Evolutionary conservation across 2,329 filamentous ascomycete species (phyloP), one percentile per base, ranked within the genome.

Genomic region (Colletotrichum sp.): DNA sequence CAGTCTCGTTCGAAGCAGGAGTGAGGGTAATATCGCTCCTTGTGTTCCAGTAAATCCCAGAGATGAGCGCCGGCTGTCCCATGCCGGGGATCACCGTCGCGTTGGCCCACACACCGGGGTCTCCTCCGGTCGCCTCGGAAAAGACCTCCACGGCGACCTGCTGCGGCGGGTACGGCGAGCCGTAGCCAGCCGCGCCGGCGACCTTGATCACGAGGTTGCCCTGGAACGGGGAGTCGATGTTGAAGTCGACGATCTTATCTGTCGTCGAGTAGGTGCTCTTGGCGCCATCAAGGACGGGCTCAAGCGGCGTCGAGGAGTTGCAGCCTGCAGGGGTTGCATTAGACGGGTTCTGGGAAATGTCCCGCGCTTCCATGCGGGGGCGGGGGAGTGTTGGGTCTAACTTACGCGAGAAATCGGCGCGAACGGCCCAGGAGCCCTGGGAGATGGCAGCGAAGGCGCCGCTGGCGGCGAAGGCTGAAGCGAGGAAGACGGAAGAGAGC

Each of bases 371-470:
- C 19, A n/a, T 30, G 22, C 52, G 15, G 25, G 32, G 32, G 49
- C 8, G 5, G 6, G 12, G 15, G 5, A 11, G 11, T 22, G 3
- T 5, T 13, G 44, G 44, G n/a, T n/a, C 36, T 8, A 2, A 55
- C 71, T 13, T 63, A 73, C 71, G 65, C 29, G 71, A 63, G 29
- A 55, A 73, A 9, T 73, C 65, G 3, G 71, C 65, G 34, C 71
- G 71, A 8, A 73, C 36, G 4, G 13, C 29, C 71, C 71, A 73
- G 19, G 27, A 55, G n/a, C 65, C 65, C 29, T 63, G 16, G 16
- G n/a, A n/a, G 13, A 57, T 39, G 66, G 39, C 39, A 22, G 65
- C 71, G 13, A 36, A 27, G 25, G 39, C 65, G 36, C 65, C n/a
- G 9, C 55, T 59, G 1, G 39, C 65, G 22, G 71, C 71, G 22